Evolutionary conservation across 768 basidiomycete species (phyloP), one percentile per base, ranked within the genome.

Genomic region (Trametes sanguinea): DNA sequence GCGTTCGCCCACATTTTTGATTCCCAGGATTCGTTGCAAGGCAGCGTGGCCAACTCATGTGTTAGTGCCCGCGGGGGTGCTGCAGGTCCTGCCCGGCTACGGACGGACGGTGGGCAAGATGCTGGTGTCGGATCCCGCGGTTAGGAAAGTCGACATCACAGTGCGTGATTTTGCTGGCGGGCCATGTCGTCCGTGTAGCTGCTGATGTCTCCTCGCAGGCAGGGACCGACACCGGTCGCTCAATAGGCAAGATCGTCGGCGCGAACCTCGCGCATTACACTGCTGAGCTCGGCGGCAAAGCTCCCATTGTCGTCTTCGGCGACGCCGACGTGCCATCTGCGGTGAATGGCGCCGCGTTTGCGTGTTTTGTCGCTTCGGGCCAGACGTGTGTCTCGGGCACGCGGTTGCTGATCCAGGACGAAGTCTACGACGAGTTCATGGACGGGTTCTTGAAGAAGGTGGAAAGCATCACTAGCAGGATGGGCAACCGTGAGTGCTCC

Each of bases 321-420:
- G 91, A 95, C 69, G 87, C 90, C 6, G 88, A 94, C 67, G 68
- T 92, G 52, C 65, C 76, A 22, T 81, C 83, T n/a, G 88, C 92
- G 0, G 88, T 90, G 22, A 94, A 94, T 64, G 93, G 93, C 16
- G 84, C 84, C 6, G 88, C 90, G 0, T 94, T 95, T 69, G 88
- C 91, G 9, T 84, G 88, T 0, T 95, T 94, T 67, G 78, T 95
- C 52, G 93, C 93, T 1, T 92, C 90, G 27, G 93, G 93, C 3
- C 93, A 95, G 76, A 94, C 92, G 8, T 94, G 92, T 61, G 88
- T 94, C n/a, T 94, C 92, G 2, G 92, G 91, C n/a, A 87, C 91
- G 11, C 83, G 92, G n/a, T 77, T 94, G 17, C 78, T 94, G 4
- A 75, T 94, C 6, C 91, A 94, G 59, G 82, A 85, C 45, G 71